Base-by-base conservation (phyloP, 306 rosid species). In the Nissolia schottii region DNA sequence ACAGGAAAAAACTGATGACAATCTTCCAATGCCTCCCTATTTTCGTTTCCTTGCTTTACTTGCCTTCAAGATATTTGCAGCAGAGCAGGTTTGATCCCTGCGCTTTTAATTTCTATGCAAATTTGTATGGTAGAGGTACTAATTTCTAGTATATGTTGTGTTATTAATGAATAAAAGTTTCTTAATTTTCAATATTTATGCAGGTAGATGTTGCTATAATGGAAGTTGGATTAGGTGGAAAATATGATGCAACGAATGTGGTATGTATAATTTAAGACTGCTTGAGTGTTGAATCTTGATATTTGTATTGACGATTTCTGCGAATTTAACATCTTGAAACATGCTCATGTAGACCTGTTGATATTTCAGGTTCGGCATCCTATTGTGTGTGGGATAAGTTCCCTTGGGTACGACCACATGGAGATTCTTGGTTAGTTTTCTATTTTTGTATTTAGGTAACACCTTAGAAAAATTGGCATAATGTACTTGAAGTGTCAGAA, bases 361-460 rank as follows among this genome's bases (percentile, higher is more conserved):
- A 68, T 34, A 49, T 64, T 70, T 74, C 76, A 82, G 86, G 86
- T 89, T 68, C 84, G 70, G 71, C 84, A 80, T 34, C 98, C 98
- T 19, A 73, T 85, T 41, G 98, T 91, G 7, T 94, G 98, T 76
- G 98, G 97, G 69, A 82, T 91, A 85, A 71, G 97, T 59, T 91
- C 98, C 71, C 96, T 94, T 71, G 98, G 98, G 77, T 94, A 91
- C 82, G 98, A 94, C 78, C 98, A 94, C 89, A 89, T 91, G 97
- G 98, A 93, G 87, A 86, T 93, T 85, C 98, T 93, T 75, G 98
- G 98, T 93, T 74, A 91, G 97, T 86, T 77, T 86, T 77, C 65
- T 77, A 70, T 70, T 75, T 81, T 84, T 75, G 25, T 70, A 29
- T 40, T 54, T 75, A 35, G 71, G 77, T 76, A 51, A 50, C 75